Evolutionary conservation across 768 basidiomycete species (phyloP).

Genomic region (Lactarius hengduanensis): DNA sequence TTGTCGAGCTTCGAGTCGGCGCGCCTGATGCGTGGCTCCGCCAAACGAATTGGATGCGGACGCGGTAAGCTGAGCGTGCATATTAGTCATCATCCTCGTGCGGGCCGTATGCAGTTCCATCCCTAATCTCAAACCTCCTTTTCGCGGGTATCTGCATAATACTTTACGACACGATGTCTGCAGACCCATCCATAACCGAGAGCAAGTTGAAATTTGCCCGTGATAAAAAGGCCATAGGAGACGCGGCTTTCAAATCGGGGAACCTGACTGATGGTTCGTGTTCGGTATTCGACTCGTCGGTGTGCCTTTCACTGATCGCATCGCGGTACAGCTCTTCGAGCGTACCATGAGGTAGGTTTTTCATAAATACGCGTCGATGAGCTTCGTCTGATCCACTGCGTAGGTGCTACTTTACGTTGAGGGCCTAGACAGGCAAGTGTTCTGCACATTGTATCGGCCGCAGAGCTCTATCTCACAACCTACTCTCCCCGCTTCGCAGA

Average conservation of each 20-base stretch:
- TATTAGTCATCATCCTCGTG: background rate
- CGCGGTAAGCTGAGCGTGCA: no score
- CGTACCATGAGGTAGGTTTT: slow-evolving; percentile 63
- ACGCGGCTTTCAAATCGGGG: slow-evolving; percentile 68
- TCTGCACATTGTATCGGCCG: background rate
- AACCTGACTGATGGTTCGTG: slow-evolving; percentile 55
- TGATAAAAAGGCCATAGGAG: slow-evolving; percentile 63
- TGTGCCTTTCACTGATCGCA: background rate
- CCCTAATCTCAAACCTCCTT: background rate
- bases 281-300: background rate
- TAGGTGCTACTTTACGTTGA: slow-evolving; percentile 34
- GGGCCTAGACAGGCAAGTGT: slow-evolving; percentile 64
- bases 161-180: slow-evolving; percentile 6
- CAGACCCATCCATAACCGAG: slow-evolving; percentile 3
- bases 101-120: background rate
- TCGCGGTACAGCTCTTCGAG: slow-evolving; percentile 51
- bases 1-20: background rate
- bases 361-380: background rate
- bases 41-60: no score
- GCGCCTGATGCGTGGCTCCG: no score
- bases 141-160: background rate
- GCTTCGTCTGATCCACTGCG: slow-evolving; percentile 7
- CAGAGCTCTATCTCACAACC: background rate
- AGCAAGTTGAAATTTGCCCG: slow-evolving; percentile 25
- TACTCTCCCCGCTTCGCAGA: slow-evolving; percentile 4